Conservation (phyloP, 768 basidiomycete genomes). For the Agrocybe praecox region DNA sequence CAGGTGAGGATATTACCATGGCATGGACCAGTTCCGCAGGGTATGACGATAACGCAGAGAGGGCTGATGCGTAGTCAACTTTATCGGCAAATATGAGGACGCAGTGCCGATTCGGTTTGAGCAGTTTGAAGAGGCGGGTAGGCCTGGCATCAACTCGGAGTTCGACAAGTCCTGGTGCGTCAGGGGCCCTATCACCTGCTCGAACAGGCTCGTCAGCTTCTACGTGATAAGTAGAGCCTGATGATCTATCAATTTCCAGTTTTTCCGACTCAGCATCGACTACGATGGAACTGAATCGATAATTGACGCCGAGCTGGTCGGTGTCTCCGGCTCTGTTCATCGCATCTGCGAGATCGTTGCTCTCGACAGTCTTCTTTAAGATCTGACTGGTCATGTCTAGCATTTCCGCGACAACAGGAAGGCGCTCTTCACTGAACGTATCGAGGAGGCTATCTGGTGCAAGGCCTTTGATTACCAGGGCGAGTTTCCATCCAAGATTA, state of each 20-base stretch:
- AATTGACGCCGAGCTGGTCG: conserved; percentile 55
- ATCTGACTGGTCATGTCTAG: conserved; percentile 29
- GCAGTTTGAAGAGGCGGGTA: conserved; percentile 25
- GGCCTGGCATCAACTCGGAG: not conserved
- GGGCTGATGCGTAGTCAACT: conserved; percentile 8
- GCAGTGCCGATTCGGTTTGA: conserved; percentile 30
- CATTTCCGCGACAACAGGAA: conserved; percentile 40
- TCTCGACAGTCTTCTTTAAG: conserved; percentile 15
- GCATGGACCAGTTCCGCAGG: conserved; percentile 6
- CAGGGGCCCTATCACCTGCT: conserved; percentile 53
- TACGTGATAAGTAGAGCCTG: conserved; percentile 21
- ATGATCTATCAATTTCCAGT: conserved; percentile 5
- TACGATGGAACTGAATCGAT: conserved; percentile 50
- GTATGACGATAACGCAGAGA: not conserved
- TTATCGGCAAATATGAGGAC: conserved; percentile 34
- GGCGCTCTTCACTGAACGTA: conserved; percentile 34
- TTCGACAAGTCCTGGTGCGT: conserved; percentile 32
- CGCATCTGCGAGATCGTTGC: conserved; percentile 6
- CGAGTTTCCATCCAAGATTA: conserved; percentile 41
- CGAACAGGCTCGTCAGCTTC: conserved; percentile 19
- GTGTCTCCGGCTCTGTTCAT: conserved; percentile 26
- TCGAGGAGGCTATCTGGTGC: conserved; percentile 28
- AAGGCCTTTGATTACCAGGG: conserved; percentile 31
- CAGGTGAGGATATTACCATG: conserved; percentile 17
- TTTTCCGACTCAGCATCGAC: conserved; percentile 19